Conservation (phyloP, 2,329 filamentous ascomycete genomes). For the Ramichloridium luteum region DNA sequence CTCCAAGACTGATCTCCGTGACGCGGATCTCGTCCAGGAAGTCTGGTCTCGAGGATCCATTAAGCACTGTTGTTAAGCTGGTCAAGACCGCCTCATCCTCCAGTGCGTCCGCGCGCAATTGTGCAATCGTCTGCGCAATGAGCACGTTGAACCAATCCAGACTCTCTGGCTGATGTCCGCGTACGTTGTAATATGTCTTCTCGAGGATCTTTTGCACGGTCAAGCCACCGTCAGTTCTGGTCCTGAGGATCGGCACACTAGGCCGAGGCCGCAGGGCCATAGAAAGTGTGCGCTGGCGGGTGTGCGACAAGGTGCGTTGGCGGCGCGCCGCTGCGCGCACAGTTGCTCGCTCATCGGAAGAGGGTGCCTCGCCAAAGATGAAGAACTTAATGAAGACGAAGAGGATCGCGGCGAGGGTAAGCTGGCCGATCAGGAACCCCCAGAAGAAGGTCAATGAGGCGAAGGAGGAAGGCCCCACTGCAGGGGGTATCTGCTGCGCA, state of each 20-base stretch:
- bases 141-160: conserved; percentile 99
- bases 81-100: conserved; percentile 81
- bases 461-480: background rate
- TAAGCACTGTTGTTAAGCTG: conserved; percentile 73
- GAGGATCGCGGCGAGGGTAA: conserved; percentile 81
- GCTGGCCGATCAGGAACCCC: conserved; percentile 82
- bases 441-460: conserved; percentile 59
- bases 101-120: conserved; percentile 84
- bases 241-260: conserved; percentile 17
- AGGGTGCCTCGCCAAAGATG: conserved; percentile 91
- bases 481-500: background rate
- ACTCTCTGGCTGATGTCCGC: conserved; percentile 90
- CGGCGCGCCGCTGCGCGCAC: conserved; percentile 63
- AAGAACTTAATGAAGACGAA: conserved; percentile 99
- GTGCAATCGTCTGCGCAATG: conserved; percentile 89
- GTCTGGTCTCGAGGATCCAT: conserved; percentile 70
- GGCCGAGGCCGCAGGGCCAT: conserved; percentile 24
- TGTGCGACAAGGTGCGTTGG: conserved; percentile 60
- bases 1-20: conserved; percentile 83
- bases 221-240: conserved; percentile 32
- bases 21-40: conserved; percentile 91
- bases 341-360: conserved; percentile 66
- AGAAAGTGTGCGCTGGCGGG: conserved; percentile 28
- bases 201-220: conserved; percentile 89
- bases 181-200: conserved; percentile 95